Evolutionary conservation across 176 grass and related monocot species (phyloP), one percentile per base, ranked within the genome.

Genomic region (Paspalum notatum): DNA sequence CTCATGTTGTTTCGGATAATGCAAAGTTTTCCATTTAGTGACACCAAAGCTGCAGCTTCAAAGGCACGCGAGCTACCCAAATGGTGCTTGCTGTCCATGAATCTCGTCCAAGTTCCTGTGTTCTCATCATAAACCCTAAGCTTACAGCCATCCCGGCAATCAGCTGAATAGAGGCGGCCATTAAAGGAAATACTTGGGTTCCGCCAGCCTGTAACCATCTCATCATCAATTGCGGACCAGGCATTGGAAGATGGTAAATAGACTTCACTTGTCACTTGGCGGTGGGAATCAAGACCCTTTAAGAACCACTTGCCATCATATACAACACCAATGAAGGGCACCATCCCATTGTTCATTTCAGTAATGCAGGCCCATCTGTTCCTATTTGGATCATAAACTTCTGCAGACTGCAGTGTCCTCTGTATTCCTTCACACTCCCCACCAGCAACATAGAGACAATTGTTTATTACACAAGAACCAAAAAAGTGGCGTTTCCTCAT

Each of bases 311-410:
- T 93, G 16, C 84, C 83, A 51, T 91, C 88, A 84, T 89, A 89
- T 61, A 97, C 91, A 72, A 97, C 91, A 60, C 94, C 94, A 38
- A 97, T 93, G 56, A 93, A 91, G 45, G 94, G 94, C 51, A 97
- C 91, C 94, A 97, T 97, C 39, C 91, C 91, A 60, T 72, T 87
- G 84, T 85, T 91, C 94, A 97, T 93, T 85, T 97, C 94, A 27
- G 85, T 25, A 55, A 93, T 71, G 58, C 80, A 89, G 50, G 91
- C 74, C 94, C 94, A 97, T 80, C 94, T 86, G 82, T 87, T 97
- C 72, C 64, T 88, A 49, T 89, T 97, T 1, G 90, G 91, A 75
- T 97, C 94, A 72, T 97, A 97, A 75, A 97, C 45, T 89, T 97
- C 94, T 48, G 88, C 91, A 38, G 94, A 93, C 15, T 84, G 86